Evolutionary conservation across 2,329 filamentous ascomycete species (phyloP), one percentile per base, ranked within the genome.

Genomic region (Arthrobotrys musiformis): DNA sequence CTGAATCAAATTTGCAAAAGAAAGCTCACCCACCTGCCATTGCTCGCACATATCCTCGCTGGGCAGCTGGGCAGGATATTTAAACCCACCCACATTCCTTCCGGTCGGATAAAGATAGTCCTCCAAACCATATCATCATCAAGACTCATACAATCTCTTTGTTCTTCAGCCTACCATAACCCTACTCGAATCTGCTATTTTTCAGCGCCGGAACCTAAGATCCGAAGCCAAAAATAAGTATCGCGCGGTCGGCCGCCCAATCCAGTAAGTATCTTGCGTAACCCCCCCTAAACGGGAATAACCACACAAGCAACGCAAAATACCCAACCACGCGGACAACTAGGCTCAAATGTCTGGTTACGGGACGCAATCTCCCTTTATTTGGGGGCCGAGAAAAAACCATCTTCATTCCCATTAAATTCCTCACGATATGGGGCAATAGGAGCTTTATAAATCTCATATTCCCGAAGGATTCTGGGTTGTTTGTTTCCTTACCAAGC

Each of bases 301-400:
- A 30, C 61, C 35, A 63, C 62, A 67, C 62, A 75, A 68, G 63
- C 70, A 75, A 75, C 70, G 70, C 70, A 75, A 75, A 67, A 68
- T 28, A 26, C 52, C 52, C 64, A 58, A 58, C 63, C 63, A 56
- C 37, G 26, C 22, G 46, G 63, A 58, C 33, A n/a, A 50, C 24
- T 35, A 46, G 5, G 17, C 69, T 73, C 69, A 66, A 66, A n/a
- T n/a, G n/a, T 66, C 35, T 13, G n/a, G n/a, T n/a, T n/a, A n/a
- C n/a, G n/a, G n/a, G n/a, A n/a, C n/a, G n/a, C n/a, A n/a, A 28
- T 54, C 50, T 66, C 69, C 40, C 19, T 37, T 40, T 46, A 42
- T 37, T 11, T 37, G 56, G 42, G n/a, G 33, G 33, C 19, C n/a
- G 70, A 54, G 33, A 15, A 15, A 13, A 48, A 67, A 66, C 66